A percentile compares a stretch with the other conserved stretches of the same genome.
Conservation (phyloP, 148 eudicot genomes). For the Persicaria maculosa region DNA sequence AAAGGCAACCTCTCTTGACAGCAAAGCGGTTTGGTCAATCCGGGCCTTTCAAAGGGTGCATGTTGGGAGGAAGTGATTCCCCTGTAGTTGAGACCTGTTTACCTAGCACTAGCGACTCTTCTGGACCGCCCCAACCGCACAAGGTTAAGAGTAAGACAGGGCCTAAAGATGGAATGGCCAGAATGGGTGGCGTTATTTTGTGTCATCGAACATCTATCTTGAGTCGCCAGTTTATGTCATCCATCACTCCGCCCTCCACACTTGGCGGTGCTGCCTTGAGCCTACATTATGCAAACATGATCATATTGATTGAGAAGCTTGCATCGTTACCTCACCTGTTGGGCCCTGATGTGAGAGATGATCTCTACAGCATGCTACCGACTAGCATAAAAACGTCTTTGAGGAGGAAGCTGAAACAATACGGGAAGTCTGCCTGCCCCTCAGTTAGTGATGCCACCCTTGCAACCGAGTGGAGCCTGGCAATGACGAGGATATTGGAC, state of each 20-base stretch:
- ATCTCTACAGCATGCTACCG: conserved; percentile 76
- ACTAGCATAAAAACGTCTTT: conserved; percentile 46
- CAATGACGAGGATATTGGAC: conserved; percentile 53
- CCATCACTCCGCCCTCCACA: conserved; percentile 43
- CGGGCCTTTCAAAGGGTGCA: conserved; percentile 74
- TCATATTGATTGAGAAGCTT: conserved; percentile 72
- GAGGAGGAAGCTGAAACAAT: conserved; percentile 50
- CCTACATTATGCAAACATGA: conserved; percentile 79
- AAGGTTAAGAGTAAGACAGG: not conserved
- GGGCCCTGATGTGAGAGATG: conserved; percentile 76
- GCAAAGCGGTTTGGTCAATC: conserved; percentile 36
- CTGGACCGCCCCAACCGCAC: conserved; percentile 21
- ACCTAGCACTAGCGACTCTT: conserved; percentile 27
- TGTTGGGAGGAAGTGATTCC: conserved; percentile 46
- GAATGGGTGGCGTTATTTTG: conserved; percentile 11
- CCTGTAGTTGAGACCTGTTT: conserved; percentile 47
- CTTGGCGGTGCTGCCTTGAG: conserved; percentile 71
- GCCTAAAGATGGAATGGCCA: conserved; percentile 10
- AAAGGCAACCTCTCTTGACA: conserved; percentile 28
- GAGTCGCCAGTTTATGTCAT: conserved; percentile 36
- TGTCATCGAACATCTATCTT: conserved; percentile 24
- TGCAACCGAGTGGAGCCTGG: conserved; percentile 62
- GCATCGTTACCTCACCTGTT: conserved; percentile 73
- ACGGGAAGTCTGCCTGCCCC: conserved; percentile 36
- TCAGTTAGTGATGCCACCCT: conserved; percentile 46